Base-by-base conservation (phyloP, 805 yeast genomes). In the Pichia phayaonensis region DNA sequence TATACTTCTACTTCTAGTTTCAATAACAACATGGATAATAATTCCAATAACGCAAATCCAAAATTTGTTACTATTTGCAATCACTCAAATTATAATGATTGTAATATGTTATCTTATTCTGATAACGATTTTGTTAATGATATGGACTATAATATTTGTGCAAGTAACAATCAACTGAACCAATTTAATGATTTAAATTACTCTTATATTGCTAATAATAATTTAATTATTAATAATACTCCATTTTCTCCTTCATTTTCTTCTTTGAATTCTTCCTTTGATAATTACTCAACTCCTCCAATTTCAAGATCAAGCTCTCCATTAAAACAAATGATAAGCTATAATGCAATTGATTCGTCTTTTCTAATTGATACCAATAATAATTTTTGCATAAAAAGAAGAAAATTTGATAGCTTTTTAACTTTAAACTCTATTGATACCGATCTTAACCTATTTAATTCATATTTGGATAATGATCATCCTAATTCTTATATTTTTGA, bases 241-340 rank as follows among this genome's bases (percentile, higher is more conserved):
- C 20, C 23, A 20, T 42, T 42, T 8, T 8, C 23, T 29, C 50
- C 43, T 12, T 47, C 50, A 4, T 42, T 42, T 27, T 20, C 46
- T 31, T 47, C 50, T 12, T n/a, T 47, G 15, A 47, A 41, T 38
- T 47, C 50, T 26, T 42, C 50, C 4, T 42, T 47, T 8, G 49
- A 46, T 29, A 24, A 27, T 46, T 29, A 23, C n/a, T 36, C 50
- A 10, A 15, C 42, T 22, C 42, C 45, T 13, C 46, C 50, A 42
- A 36, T 47, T 23, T 47, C 50, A 34, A 47, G 50, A 23, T 26
- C 46, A 21, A 47, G 26, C 20, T 22, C 50, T 2, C 50, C 50
- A 5, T 13, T 45, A 29, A 40, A 26, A 11, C 27, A 23, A 15
- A 23, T 20, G 2, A 22, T 8, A 1, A 26, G 29, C n/a, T 47